Base-by-base conservation (phyloP, 2,329 filamentous ascomycete species). In the Chrysosphaeria jannelii region DNA sequence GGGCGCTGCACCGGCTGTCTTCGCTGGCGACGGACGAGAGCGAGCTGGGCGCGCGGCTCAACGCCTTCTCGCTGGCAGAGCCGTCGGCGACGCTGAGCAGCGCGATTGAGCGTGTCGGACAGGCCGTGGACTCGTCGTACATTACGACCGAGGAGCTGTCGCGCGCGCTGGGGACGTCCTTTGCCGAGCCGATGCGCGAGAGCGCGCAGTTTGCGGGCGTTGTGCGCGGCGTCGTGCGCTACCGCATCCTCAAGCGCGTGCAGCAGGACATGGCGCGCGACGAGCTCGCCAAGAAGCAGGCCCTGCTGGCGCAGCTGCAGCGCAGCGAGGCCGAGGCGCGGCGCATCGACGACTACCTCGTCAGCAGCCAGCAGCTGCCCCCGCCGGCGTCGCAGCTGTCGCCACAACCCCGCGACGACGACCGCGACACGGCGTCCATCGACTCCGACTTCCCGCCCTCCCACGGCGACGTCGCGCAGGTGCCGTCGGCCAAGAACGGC, bases 211-310 rank as follows among this genome's bases (percentile, higher is more conserved):
- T 97, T 41, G 85, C 85, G 1, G 75, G 85, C 8, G 76, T 97
- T 1, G 85, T 97, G 4, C 64, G 79, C 20, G 72, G 54, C 32
- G 81, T 97, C 16, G 50, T 97, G 25, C 63, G 74, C 32, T 97
- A 91, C 40, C 57, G 85, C 10, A 69, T 93, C 3, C 49, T 91
- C 30, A 97, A 97, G 49, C 61, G 85, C 22, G 75, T 97, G 25
- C 85, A 97, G 39, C 78, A 93, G 42, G 85, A 97, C 39, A 81
- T 93, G 66, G 93, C 85, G 2, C 68, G 69, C 21, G 85, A 97
- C 28, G 79, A 97, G 36, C 52, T 97, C 8, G 59, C 68, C 26
- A 90, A 81, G 52, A 93, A 93, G 49, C 64, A 59, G 35, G 50
- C 57, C 3, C 53, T 85, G 8, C 53, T 97, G 9, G 75, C 89